Evolutionary conservation across 2,329 filamentous ascomycete genomes (phyloP), one percentile per base, ranked within the genome.

Genomic region (Aspergillus neoniger): DNA sequence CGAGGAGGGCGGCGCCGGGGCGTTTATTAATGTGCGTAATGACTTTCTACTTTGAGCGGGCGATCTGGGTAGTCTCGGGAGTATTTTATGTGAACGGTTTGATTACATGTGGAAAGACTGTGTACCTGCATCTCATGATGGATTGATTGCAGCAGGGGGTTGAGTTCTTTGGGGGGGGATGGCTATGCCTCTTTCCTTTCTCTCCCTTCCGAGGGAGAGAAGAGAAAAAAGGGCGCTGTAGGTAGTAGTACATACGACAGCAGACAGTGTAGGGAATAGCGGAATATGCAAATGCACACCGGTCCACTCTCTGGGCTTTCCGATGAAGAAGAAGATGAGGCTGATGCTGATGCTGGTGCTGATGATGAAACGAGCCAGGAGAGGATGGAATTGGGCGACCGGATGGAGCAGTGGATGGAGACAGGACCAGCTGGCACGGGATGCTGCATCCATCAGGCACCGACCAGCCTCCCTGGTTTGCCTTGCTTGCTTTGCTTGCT

Each of bases 1-100:
- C 50, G 86, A 90, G 69, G 88, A 91, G 43, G 92, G 93, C 59
- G 90, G 92, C 32, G 84, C 90, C 10, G 92, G 91, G 39, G 89
- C 92, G 30, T 93, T 98, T 74, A 85, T 97, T 68, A 94, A 90
- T 75, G 83, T 91, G 60, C 74, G 80, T 60, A 79, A 82, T 68
- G 83, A 85, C 65, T 75, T 76, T 72, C 67, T 78, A 62, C 68
- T 71, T 69, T 77, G 64, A 73, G 58, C 60, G 47, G 50, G 21
- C 30, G 43, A 44, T 59, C 30, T 36, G 53, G 48, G 28, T 47
- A 56, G 49, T 54, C 32, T 48, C 25, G 43, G 43, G 19, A 49
- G 23, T n/a, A 49, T 23, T 25, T 19, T 25, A 23, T 49, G 23
- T 28, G 17, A 43, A 17, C 2, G 39, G 17, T 61, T 39, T 55